Conservation (phyloP, 495 filamentous ascomycete species). For the Neurospora sp. region DNA sequence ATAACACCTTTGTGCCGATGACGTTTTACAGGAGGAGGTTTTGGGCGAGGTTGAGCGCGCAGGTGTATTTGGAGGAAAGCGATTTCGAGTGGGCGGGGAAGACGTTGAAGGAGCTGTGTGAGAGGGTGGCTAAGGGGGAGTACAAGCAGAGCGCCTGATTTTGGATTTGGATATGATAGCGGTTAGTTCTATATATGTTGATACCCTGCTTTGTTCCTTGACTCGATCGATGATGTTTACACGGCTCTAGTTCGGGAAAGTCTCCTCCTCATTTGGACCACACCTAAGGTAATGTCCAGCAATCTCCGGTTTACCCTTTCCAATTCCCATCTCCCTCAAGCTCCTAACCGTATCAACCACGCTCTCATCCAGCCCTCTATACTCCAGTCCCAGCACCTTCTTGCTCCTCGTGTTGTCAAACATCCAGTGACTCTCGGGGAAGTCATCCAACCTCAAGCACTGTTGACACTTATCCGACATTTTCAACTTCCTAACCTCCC, state of each 20-base stretch:
- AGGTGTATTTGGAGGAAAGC: constrained; percentile 64
- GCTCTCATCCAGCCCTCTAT: constrained; percentile 24
- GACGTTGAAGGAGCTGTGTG: constrained; percentile 51
- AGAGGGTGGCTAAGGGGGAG: constrained; percentile 46
- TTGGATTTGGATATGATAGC: background rate
- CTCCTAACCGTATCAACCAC: constrained; percentile 27
- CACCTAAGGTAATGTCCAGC: background rate
- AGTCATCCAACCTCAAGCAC: constrained; percentile 16
- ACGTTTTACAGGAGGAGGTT: constrained; percentile 46
- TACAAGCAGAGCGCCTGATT: constrained; percentile 15
- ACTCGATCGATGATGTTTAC: background rate
- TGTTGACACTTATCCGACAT: background rate
- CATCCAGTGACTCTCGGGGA: constrained; percentile 26
- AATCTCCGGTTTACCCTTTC: background rate
- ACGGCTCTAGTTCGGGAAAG: background rate
- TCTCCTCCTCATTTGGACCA: background rate
- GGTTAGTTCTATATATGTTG: background rate
- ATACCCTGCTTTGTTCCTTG: background rate
- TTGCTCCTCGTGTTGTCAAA: constrained; percentile 27
- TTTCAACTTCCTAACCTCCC: constrained; percentile 1
- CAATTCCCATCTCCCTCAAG: background rate
- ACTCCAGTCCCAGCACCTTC: constrained; percentile 28
- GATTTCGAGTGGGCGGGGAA: constrained; percentile 68
- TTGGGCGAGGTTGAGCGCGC: constrained; percentile 67
- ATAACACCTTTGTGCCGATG: constrained; percentile 60